A percentile compares a stretch with the other conserved stretches of the same genome.
phyloP scores from a whole-genome alignment of 208 protist genomes.

The Leishmania gerbilli region DNA sequence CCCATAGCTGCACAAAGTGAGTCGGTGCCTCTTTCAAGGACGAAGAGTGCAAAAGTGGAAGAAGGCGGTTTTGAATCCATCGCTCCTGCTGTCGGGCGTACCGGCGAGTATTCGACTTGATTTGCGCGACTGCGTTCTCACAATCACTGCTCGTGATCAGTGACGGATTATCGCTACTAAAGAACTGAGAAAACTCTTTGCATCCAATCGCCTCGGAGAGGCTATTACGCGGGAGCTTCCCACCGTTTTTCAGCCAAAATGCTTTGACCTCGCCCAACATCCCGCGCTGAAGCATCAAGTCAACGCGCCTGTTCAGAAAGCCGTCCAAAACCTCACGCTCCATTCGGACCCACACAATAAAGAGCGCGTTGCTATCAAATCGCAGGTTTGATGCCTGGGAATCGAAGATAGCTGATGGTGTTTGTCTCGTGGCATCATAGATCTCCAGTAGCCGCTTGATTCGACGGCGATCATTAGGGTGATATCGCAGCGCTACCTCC shows the following conservation, averaged over 20 bases:
- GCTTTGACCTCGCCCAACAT: slow-evolving; percentile 60
- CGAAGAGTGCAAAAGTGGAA: slow-evolving; percentile 34
- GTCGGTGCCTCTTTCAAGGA: slow-evolving; percentile 17
- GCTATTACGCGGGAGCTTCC: slow-evolving; percentile 19
- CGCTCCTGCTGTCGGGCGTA: slow-evolving; percentile 81
- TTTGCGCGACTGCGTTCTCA: slow-evolving; percentile 41
- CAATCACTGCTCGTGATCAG: slow-evolving; percentile 7
- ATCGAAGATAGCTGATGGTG: slow-evolving; percentile 57
- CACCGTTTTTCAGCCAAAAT: slow-evolving; percentile 28
- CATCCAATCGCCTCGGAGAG: slow-evolving; percentile 76
- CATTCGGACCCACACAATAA: slow-evolving; percentile 69
- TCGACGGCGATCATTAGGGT: slow-evolving; percentile 84
- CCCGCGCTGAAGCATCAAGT: slow-evolving; percentile 76
- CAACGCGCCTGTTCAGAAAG: slow-evolving; percentile 66
- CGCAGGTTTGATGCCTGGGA: slow-evolving; percentile 37
- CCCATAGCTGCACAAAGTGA: slow-evolving; percentile 24
- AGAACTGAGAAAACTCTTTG: slow-evolving; percentile 57
- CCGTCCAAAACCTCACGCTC: slow-evolving; percentile 43
- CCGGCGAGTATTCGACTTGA: slow-evolving; percentile 74
- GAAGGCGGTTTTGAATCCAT: slow-evolving; percentile 82
- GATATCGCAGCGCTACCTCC: slow-evolving; percentile 61
- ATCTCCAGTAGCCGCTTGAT: slow-evolving; percentile 83
- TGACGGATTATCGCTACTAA: slow-evolving; percentile 15
- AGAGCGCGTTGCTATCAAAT: slow-evolving; percentile 35
- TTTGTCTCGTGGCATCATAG: slow-evolving; percentile 44